Evolutionary conservation across 257 asterid genomes (phyloP).

Genomic region (Paulownia fortunei): DNA sequence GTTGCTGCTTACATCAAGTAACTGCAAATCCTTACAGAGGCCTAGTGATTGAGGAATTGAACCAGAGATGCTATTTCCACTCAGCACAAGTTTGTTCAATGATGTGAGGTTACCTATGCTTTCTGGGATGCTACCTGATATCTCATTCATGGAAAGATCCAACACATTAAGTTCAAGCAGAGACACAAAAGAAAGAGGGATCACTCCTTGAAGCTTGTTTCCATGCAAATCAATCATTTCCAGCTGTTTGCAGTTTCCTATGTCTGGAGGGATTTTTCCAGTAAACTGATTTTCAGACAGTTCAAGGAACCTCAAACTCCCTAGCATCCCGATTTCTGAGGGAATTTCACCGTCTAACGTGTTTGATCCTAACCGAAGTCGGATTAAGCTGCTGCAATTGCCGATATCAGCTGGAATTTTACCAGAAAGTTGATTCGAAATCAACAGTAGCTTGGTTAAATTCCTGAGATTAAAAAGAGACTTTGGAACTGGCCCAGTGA

Average conservation of each 20-base stretch:
- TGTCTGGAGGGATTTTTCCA: slow-evolving; percentile 56
- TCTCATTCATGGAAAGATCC: slow-evolving; percentile 64
- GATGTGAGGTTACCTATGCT: slow-evolving; percentile 59
- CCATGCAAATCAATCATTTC: slow-evolving; percentile 71
- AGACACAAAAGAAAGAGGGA: slow-evolving; percentile 63
- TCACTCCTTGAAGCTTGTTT: slow-evolving; percentile 60
- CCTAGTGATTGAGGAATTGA: slow-evolving; percentile 63
- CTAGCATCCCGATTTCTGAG: slow-evolving; percentile 49
- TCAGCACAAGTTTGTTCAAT: slow-evolving; percentile 63
- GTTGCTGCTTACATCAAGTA: slow-evolving; percentile 71
- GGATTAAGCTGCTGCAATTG: slow-evolving; percentile 60
- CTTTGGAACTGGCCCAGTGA: slow-evolving; percentile 63
- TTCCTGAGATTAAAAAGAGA: slow-evolving; percentile 63
- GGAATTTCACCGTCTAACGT: slow-evolving; percentile 58
- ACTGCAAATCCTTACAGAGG: slow-evolving; percentile 63
- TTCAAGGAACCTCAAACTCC: slow-evolving; percentile 63
- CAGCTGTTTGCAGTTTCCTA: slow-evolving; percentile 63
- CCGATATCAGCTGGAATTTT: slow-evolving; percentile 65
- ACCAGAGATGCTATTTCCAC: slow-evolving; percentile 55
- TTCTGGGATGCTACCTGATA: slow-evolving; percentile 67
- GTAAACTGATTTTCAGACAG: slow-evolving; percentile 62
- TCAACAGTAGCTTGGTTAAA: slow-evolving; percentile 62
- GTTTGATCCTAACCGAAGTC: slow-evolving; percentile 69
- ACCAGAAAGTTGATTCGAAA: slow-evolving; percentile 71
- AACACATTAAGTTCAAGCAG: slow-evolving; percentile 56